Base-by-base conservation (phyloP, 2,329 filamentous ascomycete genomes). In the Huntiella omanensis region DNA sequence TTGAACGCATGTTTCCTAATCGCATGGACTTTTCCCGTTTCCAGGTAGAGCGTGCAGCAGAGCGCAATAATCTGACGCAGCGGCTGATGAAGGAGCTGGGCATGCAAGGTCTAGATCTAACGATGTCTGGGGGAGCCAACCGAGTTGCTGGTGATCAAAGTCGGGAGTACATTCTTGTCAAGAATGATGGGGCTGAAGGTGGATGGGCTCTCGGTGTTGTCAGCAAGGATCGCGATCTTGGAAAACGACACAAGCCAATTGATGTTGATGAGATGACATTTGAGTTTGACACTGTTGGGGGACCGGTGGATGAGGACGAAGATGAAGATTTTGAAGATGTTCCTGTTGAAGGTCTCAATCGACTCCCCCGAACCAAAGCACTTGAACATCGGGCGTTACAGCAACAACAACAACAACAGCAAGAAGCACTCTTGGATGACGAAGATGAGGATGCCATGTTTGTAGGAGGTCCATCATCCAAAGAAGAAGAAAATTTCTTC, bases 151-250 rank as follows among this genome's bases (percentile, higher is more conserved):
- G 91, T 43, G 91, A 98, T 57, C 85, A 79, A 56, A 83, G 85
- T 11, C 79, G 84, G 55, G 91, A 98, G 60, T 98, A 98, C 56
- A 87, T 98, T 10, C 66, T 98, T 3, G 87, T 98, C 35, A 93
- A 91, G 62, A 96, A 96, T 55, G 85, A 92, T 39, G 84, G 86
- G 0, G 86, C 85, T 1, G 88, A 96, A 59, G 91, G 91, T 40
- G 91, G 91, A 4, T 98, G 87, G 86, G 88, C 88, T 0, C 65
- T 98, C 4, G 91, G 91, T 45, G 91, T 98, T 19, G 87, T 98
- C 16, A 86, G 80, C 51, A 84, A 78, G 51, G 80, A 84, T 50
- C 92, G 83, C 52, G 75, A 91, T 43, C 71, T 79, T 38, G 86
- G 84, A 2, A 73, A 83, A 52, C 75, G 76, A 22, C 80, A 87